phyloP scores from a whole-genome alignment of 345 rosid genomes.

The Citrus sinensis region DVS_A1.0 CM039164.1:24467001-24467500 shows the following conservation, averaged over 20 bases:
- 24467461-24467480: not conserved
- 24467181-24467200: constrained; percentile 77
- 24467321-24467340: not conserved
- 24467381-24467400: not conserved
- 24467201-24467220: constrained; percentile 92
- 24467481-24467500: not conserved
- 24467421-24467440: not conserved
- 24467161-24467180: constrained; percentile 21
- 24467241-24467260: constrained; percentile 80
- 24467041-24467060: not conserved
- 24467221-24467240: constrained; percentile 92
- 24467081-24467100: not conserved
- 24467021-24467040: not conserved
- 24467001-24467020: not conserved
- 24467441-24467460: not conserved
- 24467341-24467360: not conserved
- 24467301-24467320: constrained; percentile 39
- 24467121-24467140: not conserved
- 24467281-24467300: constrained; percentile 61
- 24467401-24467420: not conserved
- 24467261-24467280: constrained; percentile 56
- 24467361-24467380: no score
- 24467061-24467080: not conserved
- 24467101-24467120: not conserved
- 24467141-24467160: not conserved